A percentile compares a stretch with the other conserved stretches of the same genome.
Evolutionary conservation across 257 asterid genomes (phyloP).

Genomic region (Anisodus acutangulus): DNA sequence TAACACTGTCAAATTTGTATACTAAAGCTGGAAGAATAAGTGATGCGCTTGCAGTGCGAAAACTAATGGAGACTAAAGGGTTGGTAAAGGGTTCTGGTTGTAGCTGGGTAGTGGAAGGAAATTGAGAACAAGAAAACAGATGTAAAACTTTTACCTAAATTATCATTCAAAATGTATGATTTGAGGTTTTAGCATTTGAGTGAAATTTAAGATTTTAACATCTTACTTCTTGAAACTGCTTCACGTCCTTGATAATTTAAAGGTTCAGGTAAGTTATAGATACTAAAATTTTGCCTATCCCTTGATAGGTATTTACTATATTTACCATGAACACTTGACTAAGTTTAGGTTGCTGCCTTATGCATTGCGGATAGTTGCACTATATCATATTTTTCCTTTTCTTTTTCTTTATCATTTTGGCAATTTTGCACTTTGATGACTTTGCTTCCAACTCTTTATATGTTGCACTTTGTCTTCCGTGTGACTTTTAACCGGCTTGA

Average conservation of each 20-base stretch:
- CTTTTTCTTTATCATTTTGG: neutral
- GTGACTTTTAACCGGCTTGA: no score
- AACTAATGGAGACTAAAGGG: conserved; percentile 45
- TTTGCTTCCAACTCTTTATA: conserved; percentile 30
- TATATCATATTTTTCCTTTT: neutral
- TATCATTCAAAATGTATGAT: neutral
- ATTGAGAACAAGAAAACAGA: conserved; percentile 28
- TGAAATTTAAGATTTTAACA: neutral
- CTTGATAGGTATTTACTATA: neutral
- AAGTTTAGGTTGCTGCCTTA: neutral
- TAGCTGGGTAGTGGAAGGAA: conserved; percentile 40
- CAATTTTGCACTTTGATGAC: neutral
- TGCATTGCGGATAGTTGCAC: neutral
- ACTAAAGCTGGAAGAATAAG: conserved; percentile 44
- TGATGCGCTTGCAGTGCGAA: conserved; percentile 41
- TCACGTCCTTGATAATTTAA: neutral
- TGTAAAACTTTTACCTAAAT: neutral
- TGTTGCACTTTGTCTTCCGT: neutral
- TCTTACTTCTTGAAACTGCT: neutral
- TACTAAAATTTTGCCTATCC: neutral
- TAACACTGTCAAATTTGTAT: conserved; percentile 51
- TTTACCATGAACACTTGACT: neutral
- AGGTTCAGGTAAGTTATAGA: neutral
- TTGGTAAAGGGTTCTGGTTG: conserved; percentile 45
- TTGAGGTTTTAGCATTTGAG: neutral